Conservation (phyloP, 805 yeast species). For the Sugiyamaella floridensis region DNA sequence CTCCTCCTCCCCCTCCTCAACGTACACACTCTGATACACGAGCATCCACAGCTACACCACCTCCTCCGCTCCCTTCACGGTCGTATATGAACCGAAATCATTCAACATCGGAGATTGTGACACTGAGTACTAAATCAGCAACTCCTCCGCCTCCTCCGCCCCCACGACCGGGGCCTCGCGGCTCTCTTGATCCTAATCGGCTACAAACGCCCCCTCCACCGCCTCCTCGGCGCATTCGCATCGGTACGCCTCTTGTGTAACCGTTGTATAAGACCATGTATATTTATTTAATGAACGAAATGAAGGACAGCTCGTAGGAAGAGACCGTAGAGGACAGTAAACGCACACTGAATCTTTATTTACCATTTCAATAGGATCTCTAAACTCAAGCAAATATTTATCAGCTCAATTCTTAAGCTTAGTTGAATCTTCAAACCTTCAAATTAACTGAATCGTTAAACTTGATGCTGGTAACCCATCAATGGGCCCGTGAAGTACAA, state of each 20-base stretch:
- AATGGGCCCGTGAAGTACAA: too few species aligned
- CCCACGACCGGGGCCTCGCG: background rate
- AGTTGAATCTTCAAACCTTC: too few species aligned
- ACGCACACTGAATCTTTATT: too few species aligned
- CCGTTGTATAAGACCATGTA: background rate
- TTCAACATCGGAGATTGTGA: background rate
- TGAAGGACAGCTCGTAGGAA: too few species aligned
- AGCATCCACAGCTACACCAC: background rate
- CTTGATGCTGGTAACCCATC: too few species aligned
- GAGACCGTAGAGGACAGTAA: too few species aligned
- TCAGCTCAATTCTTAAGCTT: too few species aligned
- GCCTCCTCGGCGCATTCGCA: constrained; percentile 8
- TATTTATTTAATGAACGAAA: too few species aligned
- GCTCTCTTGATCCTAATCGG: background rate
- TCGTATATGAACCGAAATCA: background rate
- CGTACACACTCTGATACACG: background rate
- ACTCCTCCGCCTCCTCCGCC: background rate
- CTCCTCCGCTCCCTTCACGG: constrained; percentile 5
- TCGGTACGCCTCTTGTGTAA: constrained; percentile 1
- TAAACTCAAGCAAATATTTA: too few species aligned
- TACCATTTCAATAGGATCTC: too few species aligned
- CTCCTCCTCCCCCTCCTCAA: constrained; percentile 6
- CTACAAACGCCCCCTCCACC: constrained; percentile 8
- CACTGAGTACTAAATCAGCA: background rate
- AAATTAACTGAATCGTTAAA: too few species aligned